Percentiles rank a stretch among this genome's conserved stretches.
Evolutionary conservation across 352 stramenopile species (phyloP).

Genomic region (Globisporangium irregulare): DNA sequence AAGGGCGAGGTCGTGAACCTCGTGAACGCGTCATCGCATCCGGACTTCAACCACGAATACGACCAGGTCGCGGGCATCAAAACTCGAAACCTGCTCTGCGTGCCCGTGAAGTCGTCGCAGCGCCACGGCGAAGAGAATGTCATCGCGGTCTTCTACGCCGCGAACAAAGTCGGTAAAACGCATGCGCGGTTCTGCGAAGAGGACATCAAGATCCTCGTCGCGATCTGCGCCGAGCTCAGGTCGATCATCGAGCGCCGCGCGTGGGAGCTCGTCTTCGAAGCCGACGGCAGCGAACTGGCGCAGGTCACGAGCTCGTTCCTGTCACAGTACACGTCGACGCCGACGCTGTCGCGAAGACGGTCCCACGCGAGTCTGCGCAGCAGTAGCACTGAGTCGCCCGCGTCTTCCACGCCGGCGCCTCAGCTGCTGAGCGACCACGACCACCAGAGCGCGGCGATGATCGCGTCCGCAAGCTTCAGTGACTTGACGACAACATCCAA

Average conservation of each 20-base stretch:
- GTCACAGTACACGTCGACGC: constrained; percentile 69
- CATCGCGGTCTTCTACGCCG: constrained; percentile 77
- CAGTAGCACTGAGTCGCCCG: constrained; percentile 17
- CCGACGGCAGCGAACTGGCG: constrained; percentile 38
- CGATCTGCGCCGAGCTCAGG: constrained; percentile 61
- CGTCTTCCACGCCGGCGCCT: constrained; percentile 6
- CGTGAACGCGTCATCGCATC: constrained; percentile 45
- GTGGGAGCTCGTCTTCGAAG: constrained; percentile 74
- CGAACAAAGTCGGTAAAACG: constrained; percentile 59
- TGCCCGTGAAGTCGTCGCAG: constrained; percentile 64
- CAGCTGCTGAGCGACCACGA: constrained; percentile 26
- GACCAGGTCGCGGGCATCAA: constrained; percentile 56
- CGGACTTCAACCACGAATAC: constrained; percentile 68
- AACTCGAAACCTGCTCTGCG: constrained; percentile 66
- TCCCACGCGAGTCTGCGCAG: constrained; percentile 24
- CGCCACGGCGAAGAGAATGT: constrained; percentile 64
- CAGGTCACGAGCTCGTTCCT: constrained; percentile 68
- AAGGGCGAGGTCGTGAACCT: constrained; percentile 58
- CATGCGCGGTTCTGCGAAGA: constrained; percentile 49
- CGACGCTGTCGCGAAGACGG: constrained; percentile 26
- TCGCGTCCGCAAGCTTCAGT: constrained; percentile 33
- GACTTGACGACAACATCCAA: constrained; percentile 8
- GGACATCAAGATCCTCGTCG: constrained; percentile 64
- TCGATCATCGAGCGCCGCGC: constrained; percentile 62
- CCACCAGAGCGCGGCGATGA: constrained; percentile 28